Percentiles rank a stretch among this genome's conserved stretches.
These are phyloP conservation scores for Mycena belliarum DNA, from an alignment of 768 basidiomycete genomes.

Conservation along the genomic window DNA sequence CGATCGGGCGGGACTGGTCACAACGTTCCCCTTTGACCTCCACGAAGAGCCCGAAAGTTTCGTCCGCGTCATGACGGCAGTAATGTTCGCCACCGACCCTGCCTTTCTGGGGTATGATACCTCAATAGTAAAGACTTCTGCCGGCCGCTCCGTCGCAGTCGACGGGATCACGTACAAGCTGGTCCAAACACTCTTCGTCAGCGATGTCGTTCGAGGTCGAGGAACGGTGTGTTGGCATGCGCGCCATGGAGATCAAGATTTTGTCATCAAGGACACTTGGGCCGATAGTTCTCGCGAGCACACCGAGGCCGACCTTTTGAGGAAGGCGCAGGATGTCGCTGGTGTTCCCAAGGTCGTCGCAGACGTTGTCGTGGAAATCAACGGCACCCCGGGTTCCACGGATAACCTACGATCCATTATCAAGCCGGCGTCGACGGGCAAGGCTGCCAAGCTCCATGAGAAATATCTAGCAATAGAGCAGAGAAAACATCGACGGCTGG, in stretches of 20 bases:
- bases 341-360: slow-evolving; percentile 9
- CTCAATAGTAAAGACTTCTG: neutral
- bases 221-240: slow-evolving; percentile 8
- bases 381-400: neutral
- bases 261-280: slow-evolving; percentile 13
- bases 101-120: neutral
- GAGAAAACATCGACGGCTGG: neutral
- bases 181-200: neutral
- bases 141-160: neutral
- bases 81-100: slow-evolving; percentile 3
- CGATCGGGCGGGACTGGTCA: slow-evolving; percentile 1
- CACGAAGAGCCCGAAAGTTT: neutral
- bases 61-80: neutral
- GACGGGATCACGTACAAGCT: neutral
- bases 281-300: neutral
- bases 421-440: neutral
- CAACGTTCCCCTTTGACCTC: slow-evolving; percentile 1
- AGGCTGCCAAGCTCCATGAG: neutral
- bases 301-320: slow-evolving; percentile 3
- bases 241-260: neutral
- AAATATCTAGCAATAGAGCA: neutral
- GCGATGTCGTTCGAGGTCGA: slow-evolving; percentile 5
- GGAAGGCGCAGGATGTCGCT: neutral
- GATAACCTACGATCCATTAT: neutral
- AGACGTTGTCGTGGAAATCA: neutral